Base-by-base conservation (phyloP, 148 eudicot species). In the Persicaria maculosa region DNA sequence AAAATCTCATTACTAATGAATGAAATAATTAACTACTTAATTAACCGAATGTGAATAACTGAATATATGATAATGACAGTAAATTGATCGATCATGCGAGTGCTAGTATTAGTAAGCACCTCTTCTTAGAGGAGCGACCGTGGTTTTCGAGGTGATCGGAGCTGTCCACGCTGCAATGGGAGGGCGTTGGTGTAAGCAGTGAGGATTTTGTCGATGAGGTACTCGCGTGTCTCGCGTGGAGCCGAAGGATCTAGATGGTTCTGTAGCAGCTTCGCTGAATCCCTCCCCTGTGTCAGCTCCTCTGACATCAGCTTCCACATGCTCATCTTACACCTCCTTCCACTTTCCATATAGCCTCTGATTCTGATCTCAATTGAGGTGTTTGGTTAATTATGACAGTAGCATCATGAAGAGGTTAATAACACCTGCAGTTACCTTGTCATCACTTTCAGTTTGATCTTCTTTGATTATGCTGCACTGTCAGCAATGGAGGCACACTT, bases 231-330 rank as follows among this genome's bases (percentile, higher is more conserved):
- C 79, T n/a, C 25, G 36, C 17, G 72, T 75, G 62, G 59, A 47
- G 11, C 55, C 0, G 79, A 9, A 7, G 68, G 76, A 22, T 81
- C 74, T 52, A 92, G 68, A 1, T 82, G 81, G 14, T 70, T 53
- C 44, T 83, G 81, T 14, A 91, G 88, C 78, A 78, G 82, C 50
- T 84, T 86, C 14, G 86, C 79, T 3, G 81, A 64, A 72, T 92
- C 86, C 48, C 72, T 75, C 44, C 94, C 97, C 75, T 83, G 83
- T 6, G 67, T 78, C 70, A 92, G 81, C 79, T 80, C 92, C 46
- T 71, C 81, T 15, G 88, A 79, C 59, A 80, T 77, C 40, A 82
- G 74, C 67, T 55, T 80, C 47, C 75, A 82, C 71, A 68, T 64
- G 69, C 81, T 81, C n/a, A n/a, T n/a, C n/a, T n/a, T n/a, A n/a